A percentile compares a stretch with the other conserved stretches of the same genome.
Evolutionary conservation across 2,329 filamentous ascomycete species (phyloP).

Genomic region (Ceratocystis albifundus): DNA sequence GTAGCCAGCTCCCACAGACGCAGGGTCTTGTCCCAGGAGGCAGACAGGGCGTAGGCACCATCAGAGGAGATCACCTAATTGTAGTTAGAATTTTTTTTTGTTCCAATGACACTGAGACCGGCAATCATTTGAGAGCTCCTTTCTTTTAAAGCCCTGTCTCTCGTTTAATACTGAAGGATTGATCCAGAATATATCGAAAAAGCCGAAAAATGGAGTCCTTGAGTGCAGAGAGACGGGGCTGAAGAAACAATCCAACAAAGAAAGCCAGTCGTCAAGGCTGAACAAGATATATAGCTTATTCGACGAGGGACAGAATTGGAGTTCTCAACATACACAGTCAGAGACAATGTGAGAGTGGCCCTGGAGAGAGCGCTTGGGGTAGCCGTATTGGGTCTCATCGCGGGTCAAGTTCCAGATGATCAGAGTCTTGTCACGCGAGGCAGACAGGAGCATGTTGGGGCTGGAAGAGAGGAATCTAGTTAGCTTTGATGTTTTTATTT

Average conservation of each 20-base stretch:
- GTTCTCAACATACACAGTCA: slow-evolving; percentile 75
- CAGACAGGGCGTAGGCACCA: slow-evolving; percentile 95
- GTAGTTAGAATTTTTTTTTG: slow-evolving; percentile 20
- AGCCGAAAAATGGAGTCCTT: not conserved
- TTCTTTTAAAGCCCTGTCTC: not conserved
- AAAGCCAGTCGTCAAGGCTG: slow-evolving; percentile 4
- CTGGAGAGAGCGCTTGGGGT: slow-evolving; percentile 97
- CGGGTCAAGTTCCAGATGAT: slow-evolving; percentile 99
- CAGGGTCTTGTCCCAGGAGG: slow-evolving; percentile 99
- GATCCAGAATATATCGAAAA: not conserved
- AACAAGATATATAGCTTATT: slow-evolving; percentile 1
- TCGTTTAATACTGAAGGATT: not conserved
- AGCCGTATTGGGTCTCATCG: slow-evolving; percentile 95
- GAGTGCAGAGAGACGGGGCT: slow-evolving; percentile 2
- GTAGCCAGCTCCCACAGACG: slow-evolving; percentile 98
- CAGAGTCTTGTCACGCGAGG: slow-evolving; percentile 92
- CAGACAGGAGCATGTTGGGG: slow-evolving; percentile 99
- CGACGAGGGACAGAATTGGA: not conserved
- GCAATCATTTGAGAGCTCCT: slow-evolving; percentile 4
- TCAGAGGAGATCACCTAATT: slow-evolving; percentile 93
- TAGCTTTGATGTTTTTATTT: slow-evolving; percentile 16
- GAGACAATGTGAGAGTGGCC: slow-evolving; percentile 99
- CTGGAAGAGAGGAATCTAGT: slow-evolving; percentile 33
- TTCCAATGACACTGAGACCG: not conserved
- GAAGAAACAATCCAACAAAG: not conserved